Percentiles rank a stretch among this genome's conserved stretches.
Evolutionary conservation across 228 moss, liverwort and hornwort genomes (phyloP).

Genomic region (Sphagnum magellanicum): DNA sequence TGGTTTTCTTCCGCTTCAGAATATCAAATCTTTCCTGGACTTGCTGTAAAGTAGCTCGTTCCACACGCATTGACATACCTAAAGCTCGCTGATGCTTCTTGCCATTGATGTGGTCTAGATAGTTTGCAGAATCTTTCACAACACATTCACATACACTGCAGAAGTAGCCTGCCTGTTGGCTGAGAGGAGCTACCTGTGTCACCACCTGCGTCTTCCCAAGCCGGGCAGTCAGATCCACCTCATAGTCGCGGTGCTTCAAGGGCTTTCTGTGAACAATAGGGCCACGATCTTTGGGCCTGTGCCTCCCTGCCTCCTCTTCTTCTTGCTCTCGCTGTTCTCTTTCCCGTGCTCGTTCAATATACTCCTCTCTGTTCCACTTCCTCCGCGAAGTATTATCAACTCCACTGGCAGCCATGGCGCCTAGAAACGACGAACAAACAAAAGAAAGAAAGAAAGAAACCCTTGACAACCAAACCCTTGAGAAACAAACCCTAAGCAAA

Average conservation of each 20-base stretch:
- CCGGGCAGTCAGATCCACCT: constrained; percentile 90
- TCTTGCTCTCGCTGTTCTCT: constrained; percentile 69
- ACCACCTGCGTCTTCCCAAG: constrained; percentile 98
- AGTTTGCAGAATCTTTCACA: constrained; percentile 97
- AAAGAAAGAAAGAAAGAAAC: too few species aligned
- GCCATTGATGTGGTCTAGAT: constrained; percentile 96
- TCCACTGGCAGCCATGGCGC: constrained; percentile 42
- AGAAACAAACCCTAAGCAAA: too few species aligned
- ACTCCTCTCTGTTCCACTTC: constrained; percentile 98
- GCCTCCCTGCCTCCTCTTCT: constrained; percentile 65
- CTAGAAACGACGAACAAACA: not conserved
- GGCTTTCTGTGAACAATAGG: constrained; percentile 87
- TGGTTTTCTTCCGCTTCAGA: constrained; percentile 85
- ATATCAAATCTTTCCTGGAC: constrained; percentile 92
- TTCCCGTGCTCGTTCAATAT: constrained; percentile 78
- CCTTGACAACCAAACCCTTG: too few species aligned
- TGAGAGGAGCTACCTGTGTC: constrained; percentile 93
- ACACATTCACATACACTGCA: constrained; percentile 98
- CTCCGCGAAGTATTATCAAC: constrained; percentile 88
- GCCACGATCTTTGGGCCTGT: constrained; percentile 69
- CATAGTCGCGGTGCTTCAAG: constrained; percentile 89
- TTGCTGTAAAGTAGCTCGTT: constrained; percentile 92
- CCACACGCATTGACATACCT: constrained; percentile 99
- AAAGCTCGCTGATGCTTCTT: constrained; percentile 96
- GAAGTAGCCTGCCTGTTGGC: constrained; percentile 98